Percentiles rank a stretch among this genome's conserved stretches.
These are phyloP conservation scores for Laburnicola sp. DNA, from an alignment of 2,329 filamentous ascomycete species.

Conservation along the genomic window DNA sequence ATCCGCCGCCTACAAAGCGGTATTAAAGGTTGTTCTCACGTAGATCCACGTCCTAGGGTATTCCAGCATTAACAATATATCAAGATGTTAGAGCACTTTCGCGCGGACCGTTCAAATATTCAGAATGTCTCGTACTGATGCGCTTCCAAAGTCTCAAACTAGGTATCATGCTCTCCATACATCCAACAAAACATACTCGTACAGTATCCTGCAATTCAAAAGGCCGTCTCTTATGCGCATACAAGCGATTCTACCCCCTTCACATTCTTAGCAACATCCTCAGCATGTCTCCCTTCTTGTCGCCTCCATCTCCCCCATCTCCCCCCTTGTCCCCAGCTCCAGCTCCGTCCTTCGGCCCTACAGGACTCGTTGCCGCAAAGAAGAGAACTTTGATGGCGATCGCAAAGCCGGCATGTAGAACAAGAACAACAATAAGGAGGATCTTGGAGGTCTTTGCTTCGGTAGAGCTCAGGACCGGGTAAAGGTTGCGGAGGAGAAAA, in stretches of 20 bases:
- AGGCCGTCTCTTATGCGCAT: neutral
- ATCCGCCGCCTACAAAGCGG: no score
- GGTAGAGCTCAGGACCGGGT: conserved; percentile 86
- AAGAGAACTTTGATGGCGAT: conserved; percentile 96
- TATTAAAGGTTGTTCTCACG: no score
- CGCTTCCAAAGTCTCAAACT: no score
- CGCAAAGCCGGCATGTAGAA: conserved; percentile 83
- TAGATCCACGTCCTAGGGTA: no score
- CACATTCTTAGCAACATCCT: conserved; percentile 25
- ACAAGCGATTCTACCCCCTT: neutral
- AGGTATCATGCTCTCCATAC: neutral
- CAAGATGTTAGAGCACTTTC: no score
- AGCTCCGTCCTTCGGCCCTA: conserved; percentile 32
- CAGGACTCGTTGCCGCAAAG: conserved; percentile 67
- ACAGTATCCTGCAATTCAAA: neutral
- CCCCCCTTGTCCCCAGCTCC: conserved; percentile 23
- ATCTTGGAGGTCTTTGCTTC: conserved; percentile 90
- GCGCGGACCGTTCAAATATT: no score
- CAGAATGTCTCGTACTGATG: no score
- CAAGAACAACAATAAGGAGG: conserved; percentile 79
- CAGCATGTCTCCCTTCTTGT: conserved; percentile 25
- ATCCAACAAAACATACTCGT: neutral
- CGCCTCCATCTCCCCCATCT: conserved; percentile 22
- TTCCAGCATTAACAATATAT: no score
- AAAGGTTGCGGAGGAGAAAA: conserved; percentile 48